A percentile compares a stretch with the other conserved stretches of the same genome.
phyloP scores from a whole-genome alignment of 2,329 filamentous ascomycete genomes.

The Elsinoe australis region DNA sequence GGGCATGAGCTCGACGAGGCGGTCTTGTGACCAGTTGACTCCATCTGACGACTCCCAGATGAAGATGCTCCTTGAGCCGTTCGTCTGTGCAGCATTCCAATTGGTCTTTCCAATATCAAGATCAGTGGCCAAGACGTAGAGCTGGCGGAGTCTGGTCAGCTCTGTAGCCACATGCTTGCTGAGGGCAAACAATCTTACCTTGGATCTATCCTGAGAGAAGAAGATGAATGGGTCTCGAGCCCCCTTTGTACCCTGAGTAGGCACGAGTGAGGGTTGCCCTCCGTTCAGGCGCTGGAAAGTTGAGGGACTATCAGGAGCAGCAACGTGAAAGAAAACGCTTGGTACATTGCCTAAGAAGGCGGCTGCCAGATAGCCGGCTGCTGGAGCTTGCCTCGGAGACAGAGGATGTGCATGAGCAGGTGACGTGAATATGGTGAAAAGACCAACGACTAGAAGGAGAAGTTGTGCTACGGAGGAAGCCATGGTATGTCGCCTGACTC shows the following conservation, averaged over 20 bases:
- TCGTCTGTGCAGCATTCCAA: constrained; percentile 48
- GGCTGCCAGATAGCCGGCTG: background rate
- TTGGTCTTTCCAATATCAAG: constrained; percentile 23
- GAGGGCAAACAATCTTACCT: background rate
- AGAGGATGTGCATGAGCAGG: background rate
- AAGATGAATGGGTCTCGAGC: constrained; percentile 48
- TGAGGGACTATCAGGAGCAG: background rate
- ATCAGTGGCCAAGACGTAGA: constrained; percentile 43
- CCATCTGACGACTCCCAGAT: constrained; percentile 50
- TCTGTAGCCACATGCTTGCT: background rate
- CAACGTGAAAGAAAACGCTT: constrained; percentile 4
- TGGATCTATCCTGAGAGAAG: constrained; percentile 6
- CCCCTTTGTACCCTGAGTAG: constrained; percentile 46
- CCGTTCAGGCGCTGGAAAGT: constrained; percentile 45
- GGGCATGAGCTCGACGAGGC: constrained; percentile 33
- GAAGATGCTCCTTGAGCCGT: constrained; percentile 46
- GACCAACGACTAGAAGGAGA: background rate
- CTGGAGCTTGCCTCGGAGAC: background rate
- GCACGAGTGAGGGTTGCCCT: constrained; percentile 43
- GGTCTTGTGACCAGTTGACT: constrained; percentile 43
- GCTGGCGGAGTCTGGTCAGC: constrained; percentile 25
- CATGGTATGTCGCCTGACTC: too few species aligned
- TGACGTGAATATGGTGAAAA: background rate
- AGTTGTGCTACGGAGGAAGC: background rate
- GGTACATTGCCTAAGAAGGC: constrained; percentile 7